phyloP scores from a whole-genome alignment of 768 basidiomycete genomes.

The Leccinum boreale region DNA sequence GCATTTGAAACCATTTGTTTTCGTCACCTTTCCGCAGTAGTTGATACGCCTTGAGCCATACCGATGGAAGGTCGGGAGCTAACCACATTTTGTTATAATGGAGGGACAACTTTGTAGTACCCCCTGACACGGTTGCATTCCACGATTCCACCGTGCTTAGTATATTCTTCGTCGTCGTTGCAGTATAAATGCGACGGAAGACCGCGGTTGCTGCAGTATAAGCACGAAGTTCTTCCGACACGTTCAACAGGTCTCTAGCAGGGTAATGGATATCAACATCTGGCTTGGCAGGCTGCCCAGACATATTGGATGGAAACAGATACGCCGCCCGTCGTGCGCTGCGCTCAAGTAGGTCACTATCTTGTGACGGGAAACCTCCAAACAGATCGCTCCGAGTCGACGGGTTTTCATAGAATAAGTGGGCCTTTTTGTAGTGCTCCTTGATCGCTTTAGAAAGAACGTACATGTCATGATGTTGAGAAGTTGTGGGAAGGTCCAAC shows the following conservation, averaged over 20 bases:
- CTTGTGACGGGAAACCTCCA: background rate
- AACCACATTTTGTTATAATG: slow-evolving; percentile 28
- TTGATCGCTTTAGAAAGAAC: slow-evolving; percentile 26
- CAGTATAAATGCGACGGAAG: background rate
- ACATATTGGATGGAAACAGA: slow-evolving; percentile 10
- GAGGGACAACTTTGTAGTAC: background rate
- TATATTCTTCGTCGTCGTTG: background rate
- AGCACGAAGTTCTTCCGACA: slow-evolving; percentile 3
- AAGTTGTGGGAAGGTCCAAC: slow-evolving; percentile 18
- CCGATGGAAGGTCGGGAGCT: slow-evolving; percentile 5
- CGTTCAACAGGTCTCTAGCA: slow-evolving; percentile 2
- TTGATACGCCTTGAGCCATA: slow-evolving; percentile 29
- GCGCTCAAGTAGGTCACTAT: slow-evolving; percentile 13
- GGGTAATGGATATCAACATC: slow-evolving; percentile 7
- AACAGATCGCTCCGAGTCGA: background rate
- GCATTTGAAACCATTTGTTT: background rate
- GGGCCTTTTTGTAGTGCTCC: slow-evolving; percentile 14
- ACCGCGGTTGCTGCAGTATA: slow-evolving; percentile 3
- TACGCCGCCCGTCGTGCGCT: slow-evolving; percentile 6
- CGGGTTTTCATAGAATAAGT: slow-evolving; percentile 3
- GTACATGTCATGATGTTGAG: slow-evolving; percentile 31
- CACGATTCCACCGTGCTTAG: background rate
- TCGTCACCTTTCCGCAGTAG: slow-evolving; percentile 11
- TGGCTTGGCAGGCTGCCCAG: background rate
- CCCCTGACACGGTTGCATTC: background rate